Evolutionary conservation across 345 rosid genomes (phyloP), one percentile per base, ranked within the genome.

Genomic region (Citrus reticulata): DNA sequence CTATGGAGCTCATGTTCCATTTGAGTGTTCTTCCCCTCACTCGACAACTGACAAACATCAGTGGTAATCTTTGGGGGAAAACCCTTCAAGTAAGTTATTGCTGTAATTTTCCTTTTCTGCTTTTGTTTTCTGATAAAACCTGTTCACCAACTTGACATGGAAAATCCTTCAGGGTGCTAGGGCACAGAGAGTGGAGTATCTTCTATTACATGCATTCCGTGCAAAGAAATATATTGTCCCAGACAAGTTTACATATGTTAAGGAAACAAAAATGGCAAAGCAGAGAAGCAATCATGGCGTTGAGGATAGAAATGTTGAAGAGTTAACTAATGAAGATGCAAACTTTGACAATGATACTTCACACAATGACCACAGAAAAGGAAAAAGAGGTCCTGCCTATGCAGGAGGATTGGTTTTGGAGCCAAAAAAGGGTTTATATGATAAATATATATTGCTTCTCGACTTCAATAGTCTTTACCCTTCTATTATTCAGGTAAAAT

Each of bases 381-480:
- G 87, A 22, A 96, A 93, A 87, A 96, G 89, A n/a, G 95, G 94
- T 80, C 95, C 99, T 81, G 86, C 95, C 75, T 96, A 96, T 85
- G 90, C 91, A 42, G 99, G 99, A 77, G 98, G 99, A 80, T 84
- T 96, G 83, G 98, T 96, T 80, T 85, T 96, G 91, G 99, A 96
- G 89, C 99, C 98, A 39, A 96, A 96, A 84, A 93, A 79, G 81
- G 98, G 99, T 83, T 81, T 96, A 79, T 96, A 94, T 85, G 99
- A 96, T 88, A 96, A 91, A 86, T 93, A 89, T 85, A 88, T 96
- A 64, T 83, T 96, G 87, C 97, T 96, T 88, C 90, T 94, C 70
- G 99, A 96, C 88, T 96, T 94, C 86, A 96, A 93, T 81, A 96
- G 99, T 85, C 98, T 96, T 75, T 96, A 96, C 80, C 99, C 99